Conservation (phyloP, 2,329 filamentous ascomycete genomes). For the Stachybotrys chartarum region DNA sequence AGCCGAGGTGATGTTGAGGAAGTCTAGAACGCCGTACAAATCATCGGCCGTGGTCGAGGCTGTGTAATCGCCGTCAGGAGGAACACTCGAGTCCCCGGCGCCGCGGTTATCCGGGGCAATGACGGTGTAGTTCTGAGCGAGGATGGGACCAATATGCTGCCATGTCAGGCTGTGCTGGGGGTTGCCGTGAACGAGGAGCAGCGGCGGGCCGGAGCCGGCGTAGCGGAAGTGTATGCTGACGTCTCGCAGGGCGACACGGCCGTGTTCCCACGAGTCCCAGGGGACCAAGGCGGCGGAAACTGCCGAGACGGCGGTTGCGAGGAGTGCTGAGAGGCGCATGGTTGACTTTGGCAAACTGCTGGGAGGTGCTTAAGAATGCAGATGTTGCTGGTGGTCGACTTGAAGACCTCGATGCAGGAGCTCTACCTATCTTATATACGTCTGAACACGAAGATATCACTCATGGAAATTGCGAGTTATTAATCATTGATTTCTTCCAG, state of each 20-base stretch:
- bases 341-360: neutral
- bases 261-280: constrained; percentile 30
- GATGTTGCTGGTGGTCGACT: neutral
- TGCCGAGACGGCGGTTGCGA: neutral
- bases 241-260: constrained; percentile 25
- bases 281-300: constrained; percentile 11
- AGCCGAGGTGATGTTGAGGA: constrained; percentile 30
- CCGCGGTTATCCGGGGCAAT: constrained; percentile 35
- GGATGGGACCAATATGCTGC: constrained; percentile 29
- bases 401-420: too few species aligned
- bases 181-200: constrained; percentile 33
- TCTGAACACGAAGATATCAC: too few species aligned
- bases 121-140: constrained; percentile 33
- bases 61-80: constrained; percentile 30
- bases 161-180: constrained; percentile 32
- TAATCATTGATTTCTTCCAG: too few species aligned
- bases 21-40: constrained; percentile 30
- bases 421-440: too few species aligned
- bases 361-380: neutral
- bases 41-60: constrained; percentile 29
- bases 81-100: constrained; percentile 31
- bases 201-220: constrained; percentile 28
- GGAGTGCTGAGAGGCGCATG: neutral
- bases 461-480: too few species aligned
- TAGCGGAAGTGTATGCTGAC: constrained; percentile 36